These are phyloP conservation scores for Suillus spraguei DNA, from an alignment of 768 basidiomycete species.

Conservation along the genomic window DNA sequence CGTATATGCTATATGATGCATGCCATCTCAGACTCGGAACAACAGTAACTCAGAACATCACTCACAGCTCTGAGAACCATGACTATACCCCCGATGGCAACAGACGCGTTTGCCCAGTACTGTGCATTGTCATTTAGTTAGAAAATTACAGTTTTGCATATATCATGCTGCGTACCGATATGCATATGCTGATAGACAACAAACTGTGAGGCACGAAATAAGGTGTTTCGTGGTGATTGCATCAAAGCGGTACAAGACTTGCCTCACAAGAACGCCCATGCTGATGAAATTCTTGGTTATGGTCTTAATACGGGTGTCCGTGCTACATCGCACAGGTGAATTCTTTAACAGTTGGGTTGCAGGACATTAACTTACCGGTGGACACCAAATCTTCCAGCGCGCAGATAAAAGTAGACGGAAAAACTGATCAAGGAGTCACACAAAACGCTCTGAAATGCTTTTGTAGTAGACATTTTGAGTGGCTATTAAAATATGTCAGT, in stretches of 20 bases:
- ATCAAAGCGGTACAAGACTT: not conserved
- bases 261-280: not conserved
- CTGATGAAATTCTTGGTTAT: not conserved
- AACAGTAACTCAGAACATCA: not conserved
- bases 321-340: not conserved
- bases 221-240: not conserved
- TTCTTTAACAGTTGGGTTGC: not conserved
- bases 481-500: not conserved
- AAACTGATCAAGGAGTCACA: slow-evolving; percentile 1
- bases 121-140: not conserved
- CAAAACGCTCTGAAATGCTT: not conserved
- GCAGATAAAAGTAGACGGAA: slow-evolving; percentile 7
- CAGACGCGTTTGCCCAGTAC: not conserved
- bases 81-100: not conserved
- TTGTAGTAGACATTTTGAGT: not conserved
- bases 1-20: not conserved
- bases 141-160: not conserved
- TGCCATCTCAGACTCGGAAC: not conserved
- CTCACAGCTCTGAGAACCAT: slow-evolving; percentile 8
- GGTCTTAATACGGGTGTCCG: slow-evolving; percentile 1
- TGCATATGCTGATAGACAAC: not conserved
- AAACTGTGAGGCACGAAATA: not conserved
- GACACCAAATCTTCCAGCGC: not conserved
- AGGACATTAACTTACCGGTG: not conserved
- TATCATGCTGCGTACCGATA: not conserved